A percentile compares a stretch with the other conserved stretches of the same genome.
These are phyloP conservation scores for Plenodomus biglobosus DNA, from an alignment of 2,329 filamentous ascomycete species.

Conservation along the genomic window DNA sequence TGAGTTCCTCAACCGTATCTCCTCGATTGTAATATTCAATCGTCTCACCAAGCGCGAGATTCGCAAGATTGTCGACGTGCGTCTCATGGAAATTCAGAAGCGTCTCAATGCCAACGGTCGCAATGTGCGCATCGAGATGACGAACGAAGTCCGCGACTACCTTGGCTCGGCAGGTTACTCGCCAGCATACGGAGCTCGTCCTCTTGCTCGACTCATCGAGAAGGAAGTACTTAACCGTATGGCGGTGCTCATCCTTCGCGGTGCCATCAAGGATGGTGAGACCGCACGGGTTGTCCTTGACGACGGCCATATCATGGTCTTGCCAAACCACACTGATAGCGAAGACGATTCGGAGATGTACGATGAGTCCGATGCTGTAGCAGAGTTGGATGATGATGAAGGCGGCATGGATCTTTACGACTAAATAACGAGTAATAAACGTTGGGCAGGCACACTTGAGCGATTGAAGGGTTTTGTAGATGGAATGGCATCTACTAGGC, in stretches of 20 bases:
- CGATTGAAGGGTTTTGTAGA: not conserved
- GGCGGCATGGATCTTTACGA: constrained; percentile 67
- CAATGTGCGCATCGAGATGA: constrained; percentile 81
- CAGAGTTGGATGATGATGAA: constrained; percentile 62
- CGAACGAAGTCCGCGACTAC: constrained; percentile 87
- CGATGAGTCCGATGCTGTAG: constrained; percentile 73
- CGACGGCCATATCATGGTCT: constrained; percentile 75
- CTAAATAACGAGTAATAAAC: constrained; percentile 46
- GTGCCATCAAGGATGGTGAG: constrained; percentile 84
- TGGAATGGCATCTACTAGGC: not conserved
- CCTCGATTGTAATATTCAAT: constrained; percentile 96
- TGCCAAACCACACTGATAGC: constrained; percentile 77
- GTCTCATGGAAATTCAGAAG: constrained; percentile 85
- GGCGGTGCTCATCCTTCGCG: constrained; percentile 86
- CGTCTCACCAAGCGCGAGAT: constrained; percentile 88
- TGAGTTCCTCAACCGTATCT: constrained; percentile 98
- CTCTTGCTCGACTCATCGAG: constrained; percentile 86
- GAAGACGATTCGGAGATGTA: constrained; percentile 72
- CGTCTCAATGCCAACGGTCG: constrained; percentile 82
- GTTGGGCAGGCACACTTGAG: not conserved
- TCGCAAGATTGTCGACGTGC: constrained; percentile 90
- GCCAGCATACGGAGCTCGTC: constrained; percentile 90
- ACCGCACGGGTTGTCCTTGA: constrained; percentile 75
- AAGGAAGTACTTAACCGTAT: constrained; percentile 94
- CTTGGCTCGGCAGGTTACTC: constrained; percentile 90